phyloP scores from a whole-genome alignment of 2,329 filamentous ascomycete genomes.

The Camptophora hylomeconis region DNA sequence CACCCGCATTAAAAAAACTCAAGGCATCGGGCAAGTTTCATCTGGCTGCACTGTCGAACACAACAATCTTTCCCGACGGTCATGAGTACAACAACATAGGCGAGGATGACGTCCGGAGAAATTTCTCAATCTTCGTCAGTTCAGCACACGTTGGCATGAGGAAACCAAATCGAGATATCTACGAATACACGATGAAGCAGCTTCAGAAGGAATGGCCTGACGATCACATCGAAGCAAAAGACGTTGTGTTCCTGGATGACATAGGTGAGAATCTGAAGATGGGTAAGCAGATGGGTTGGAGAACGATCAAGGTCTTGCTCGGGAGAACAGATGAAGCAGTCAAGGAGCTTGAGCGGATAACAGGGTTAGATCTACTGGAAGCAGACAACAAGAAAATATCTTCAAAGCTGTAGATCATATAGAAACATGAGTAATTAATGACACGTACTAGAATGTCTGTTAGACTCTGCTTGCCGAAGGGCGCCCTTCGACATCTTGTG shows the following conservation, averaged over 20 bases:
- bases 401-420: constrained; percentile 17
- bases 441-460: too few species aligned
- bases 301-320: constrained; percentile 72
- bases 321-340: constrained; percentile 72
- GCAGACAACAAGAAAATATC: constrained; percentile 20
- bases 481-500: too few species aligned
- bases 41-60: constrained; percentile 78
- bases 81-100: constrained; percentile 50
- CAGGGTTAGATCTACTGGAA: constrained; percentile 51
- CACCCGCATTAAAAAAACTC: constrained; percentile 62
- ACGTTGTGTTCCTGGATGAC: constrained; percentile 82
- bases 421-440: too few species aligned
- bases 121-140: constrained; percentile 81
- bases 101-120: constrained; percentile 44
- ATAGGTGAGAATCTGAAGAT: constrained; percentile 87
- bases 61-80: constrained; percentile 66
- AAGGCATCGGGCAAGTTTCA: constrained; percentile 52
- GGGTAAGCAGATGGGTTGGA: constrained; percentile 59
- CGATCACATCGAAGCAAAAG: constrained; percentile 43
- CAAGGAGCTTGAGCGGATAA: constrained; percentile 61
- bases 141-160: constrained; percentile 76
- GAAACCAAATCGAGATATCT: constrained; percentile 77
- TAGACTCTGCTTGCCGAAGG: too few species aligned
- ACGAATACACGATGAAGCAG: constrained; percentile 55
- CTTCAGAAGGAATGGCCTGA: constrained; percentile 49